phyloP scores from a whole-genome alignment of 768 basidiomycete species.

The Hirschioporus abietinus region DNA sequence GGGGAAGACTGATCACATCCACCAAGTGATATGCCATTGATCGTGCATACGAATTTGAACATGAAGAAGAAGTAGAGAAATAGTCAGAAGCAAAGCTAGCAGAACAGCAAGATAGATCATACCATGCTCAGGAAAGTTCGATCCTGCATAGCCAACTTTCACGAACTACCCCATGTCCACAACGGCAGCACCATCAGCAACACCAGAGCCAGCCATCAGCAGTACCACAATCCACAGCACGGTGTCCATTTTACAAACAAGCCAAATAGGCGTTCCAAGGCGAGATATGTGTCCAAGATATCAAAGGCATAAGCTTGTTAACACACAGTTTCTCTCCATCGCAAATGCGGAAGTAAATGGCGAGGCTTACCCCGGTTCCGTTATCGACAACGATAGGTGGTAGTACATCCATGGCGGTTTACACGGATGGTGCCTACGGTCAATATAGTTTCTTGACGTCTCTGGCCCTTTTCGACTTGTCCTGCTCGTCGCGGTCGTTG shows the following conservation, averaged over 20 bases:
- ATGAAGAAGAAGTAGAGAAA: background rate
- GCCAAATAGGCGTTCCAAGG: too few species aligned
- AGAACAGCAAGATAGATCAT: slow-evolving; percentile 7
- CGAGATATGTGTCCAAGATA: too few species aligned
- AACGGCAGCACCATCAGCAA: background rate
- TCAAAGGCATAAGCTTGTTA: too few species aligned
- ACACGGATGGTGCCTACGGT: background rate
- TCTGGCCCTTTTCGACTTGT: background rate
- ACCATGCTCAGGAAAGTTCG: slow-evolving; percentile 63
- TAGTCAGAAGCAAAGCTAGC: background rate
- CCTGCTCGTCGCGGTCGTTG: background rate
- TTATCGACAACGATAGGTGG: slow-evolving; percentile 54
- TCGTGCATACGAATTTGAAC: background rate
- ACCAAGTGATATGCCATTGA: background rate
- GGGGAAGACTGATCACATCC: slow-evolving; percentile 67
- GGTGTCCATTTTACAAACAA: background rate
- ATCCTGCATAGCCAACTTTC: slow-evolving; percentile 59
- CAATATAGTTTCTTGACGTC: background rate
- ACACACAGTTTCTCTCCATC: too few species aligned
- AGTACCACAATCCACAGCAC: background rate
- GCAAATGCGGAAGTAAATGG: background rate
- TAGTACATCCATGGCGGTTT: slow-evolving; percentile 28
- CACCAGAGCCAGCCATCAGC: background rate
- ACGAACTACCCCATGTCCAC: slow-evolving; percentile 39
- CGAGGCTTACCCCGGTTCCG: slow-evolving; percentile 51